Conservation (phyloP, 2,329 filamentous ascomycete genomes). For the Aotearoamyces nothofagi region DNA sequence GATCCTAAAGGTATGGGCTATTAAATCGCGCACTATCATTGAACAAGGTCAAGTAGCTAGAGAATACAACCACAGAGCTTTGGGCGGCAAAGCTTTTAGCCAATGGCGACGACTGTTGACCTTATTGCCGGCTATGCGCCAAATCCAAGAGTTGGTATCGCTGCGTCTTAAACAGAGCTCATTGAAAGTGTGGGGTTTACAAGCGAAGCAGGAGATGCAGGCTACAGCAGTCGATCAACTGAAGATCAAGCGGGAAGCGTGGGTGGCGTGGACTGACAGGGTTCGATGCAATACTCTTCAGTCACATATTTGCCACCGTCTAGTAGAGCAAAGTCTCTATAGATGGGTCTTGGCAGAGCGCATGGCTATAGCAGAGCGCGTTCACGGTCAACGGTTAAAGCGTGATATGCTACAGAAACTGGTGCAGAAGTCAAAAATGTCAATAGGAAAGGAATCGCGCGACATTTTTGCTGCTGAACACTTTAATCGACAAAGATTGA, state of each 20-base stretch:
- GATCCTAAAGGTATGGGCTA: slow-evolving; percentile 1
- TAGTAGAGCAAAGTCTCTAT: slow-evolving; percentile 39
- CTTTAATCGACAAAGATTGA: slow-evolving; percentile 10
- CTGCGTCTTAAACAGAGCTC: slow-evolving; percentile 27
- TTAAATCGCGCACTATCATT: background rate
- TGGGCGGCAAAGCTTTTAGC: slow-evolving; percentile 7
- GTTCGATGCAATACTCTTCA: slow-evolving; percentile 36
- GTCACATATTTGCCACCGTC: slow-evolving; percentile 36
- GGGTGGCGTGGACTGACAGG: slow-evolving; percentile 46
- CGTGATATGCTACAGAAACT: slow-evolving; percentile 23
- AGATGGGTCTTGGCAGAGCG: slow-evolving; percentile 42
- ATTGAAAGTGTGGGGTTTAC: slow-evolving; percentile 33
- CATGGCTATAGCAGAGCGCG: slow-evolving; percentile 22
- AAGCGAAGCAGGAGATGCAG: slow-evolving; percentile 25
- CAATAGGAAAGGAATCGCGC: slow-evolving; percentile 10
- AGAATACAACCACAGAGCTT: background rate
- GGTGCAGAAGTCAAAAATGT: slow-evolving; percentile 22
- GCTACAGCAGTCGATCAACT: slow-evolving; percentile 33
- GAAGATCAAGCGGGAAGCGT: slow-evolving; percentile 38
- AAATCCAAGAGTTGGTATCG: slow-evolving; percentile 27
- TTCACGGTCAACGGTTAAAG: slow-evolving; percentile 24
- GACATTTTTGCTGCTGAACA: slow-evolving; percentile 12
- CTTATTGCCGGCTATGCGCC: slow-evolving; percentile 6
- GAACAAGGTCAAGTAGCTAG: background rate
- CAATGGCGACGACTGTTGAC: slow-evolving; percentile 14